These are phyloP conservation scores for Cercis canadensis DNA, from an alignment of 306 rosid genomes.

Conservation along the genomic window DNA sequence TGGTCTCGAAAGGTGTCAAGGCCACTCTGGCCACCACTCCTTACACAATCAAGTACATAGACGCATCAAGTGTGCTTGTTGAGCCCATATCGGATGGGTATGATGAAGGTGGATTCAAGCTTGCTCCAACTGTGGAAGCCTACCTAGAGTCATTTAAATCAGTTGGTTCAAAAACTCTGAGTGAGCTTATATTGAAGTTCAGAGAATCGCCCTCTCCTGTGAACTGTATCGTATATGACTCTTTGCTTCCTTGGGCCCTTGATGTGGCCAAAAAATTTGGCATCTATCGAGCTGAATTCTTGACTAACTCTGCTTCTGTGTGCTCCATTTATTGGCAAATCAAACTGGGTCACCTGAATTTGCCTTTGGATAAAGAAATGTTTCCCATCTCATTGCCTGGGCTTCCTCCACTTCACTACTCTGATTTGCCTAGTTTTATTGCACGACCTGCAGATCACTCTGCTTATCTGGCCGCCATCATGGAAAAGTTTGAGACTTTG, in stretches of 20 bases:
- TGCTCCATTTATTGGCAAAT: constrained; percentile 44
- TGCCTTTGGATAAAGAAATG: constrained; percentile 32
- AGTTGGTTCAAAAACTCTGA: constrained; percentile 43
- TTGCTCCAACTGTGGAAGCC: constrained; percentile 36
- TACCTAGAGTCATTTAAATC: constrained; percentile 42
- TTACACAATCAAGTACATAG: constrained; percentile 44
- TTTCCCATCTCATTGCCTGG: constrained; percentile 38
- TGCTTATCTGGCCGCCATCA: constrained; percentile 39
- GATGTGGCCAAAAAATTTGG: constrained; percentile 45
- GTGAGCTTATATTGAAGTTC: constrained; percentile 37
- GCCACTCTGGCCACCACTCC: constrained; percentile 47
- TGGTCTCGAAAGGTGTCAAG: constrained; percentile 43
- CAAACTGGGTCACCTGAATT: background rate
- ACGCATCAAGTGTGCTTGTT: constrained; percentile 13
- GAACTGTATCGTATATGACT: constrained; percentile 48
- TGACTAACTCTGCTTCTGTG: constrained; percentile 48
- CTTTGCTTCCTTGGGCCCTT: constrained; percentile 51
- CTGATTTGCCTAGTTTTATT: constrained; percentile 42
- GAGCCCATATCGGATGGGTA: constrained; percentile 53
- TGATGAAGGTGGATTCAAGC: constrained; percentile 45
- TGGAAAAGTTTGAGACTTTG: constrained; percentile 29
- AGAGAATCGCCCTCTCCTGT: constrained; percentile 35
- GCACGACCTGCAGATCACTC: constrained; percentile 23
- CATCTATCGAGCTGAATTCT: constrained; percentile 39
- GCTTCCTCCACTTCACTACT: constrained; percentile 38